Evolutionary conservation across 2,329 filamentous ascomycete genomes (phyloP), one percentile per base, ranked within the genome.

Genomic region (Anthostomella pinea): DNA sequence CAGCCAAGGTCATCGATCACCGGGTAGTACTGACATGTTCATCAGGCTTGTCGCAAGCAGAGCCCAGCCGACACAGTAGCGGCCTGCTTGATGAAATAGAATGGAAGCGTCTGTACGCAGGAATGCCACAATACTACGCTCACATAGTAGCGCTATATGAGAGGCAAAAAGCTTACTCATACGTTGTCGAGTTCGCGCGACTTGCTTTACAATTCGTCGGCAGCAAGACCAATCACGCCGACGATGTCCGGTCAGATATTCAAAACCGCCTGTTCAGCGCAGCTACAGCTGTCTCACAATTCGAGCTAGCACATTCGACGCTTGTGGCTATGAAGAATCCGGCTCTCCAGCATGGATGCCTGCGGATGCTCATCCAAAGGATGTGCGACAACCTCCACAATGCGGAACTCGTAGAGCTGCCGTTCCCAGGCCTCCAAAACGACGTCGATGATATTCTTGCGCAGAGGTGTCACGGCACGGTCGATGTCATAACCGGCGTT

Each of bases 131-230:
- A 45, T 98, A 96, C 65, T 94, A 94, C 61, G 80, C 83, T 26
- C 93, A 98, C 59, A 77, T 97, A 33, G 77, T 90, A 9, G 74
- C 79, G 14, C 72, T 98, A 2, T 97, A 86, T 56, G 90, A 96
- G 58, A 78, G 77, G 50, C 76, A 79, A 27, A 85, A 83, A 49
- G 81, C 83, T 1, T 87, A 86, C 60, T 85, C 86, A 2, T 86
- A 85, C 53, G 87, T 94, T 25, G 77, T 88, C 5, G 87, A 95
- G 48, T 96, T 95, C 67, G 82, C 87, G 24, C 77, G 80, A 24
- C 68, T 90, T 16, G 82, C 86, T 5, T 68, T 94, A 26, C 81
- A 87, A 52, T 84, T 86, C 44, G 55, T 70, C 17, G 59, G 62
- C 24, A 48, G 45, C 22, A 57, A 50, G 26, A 56, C 52, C 3